These are phyloP conservation scores for Thermothelomyces thermophilus DNA, from an alignment of 2,329 filamentous ascomycete genomes.

Conservation along the genomic window DNA sequence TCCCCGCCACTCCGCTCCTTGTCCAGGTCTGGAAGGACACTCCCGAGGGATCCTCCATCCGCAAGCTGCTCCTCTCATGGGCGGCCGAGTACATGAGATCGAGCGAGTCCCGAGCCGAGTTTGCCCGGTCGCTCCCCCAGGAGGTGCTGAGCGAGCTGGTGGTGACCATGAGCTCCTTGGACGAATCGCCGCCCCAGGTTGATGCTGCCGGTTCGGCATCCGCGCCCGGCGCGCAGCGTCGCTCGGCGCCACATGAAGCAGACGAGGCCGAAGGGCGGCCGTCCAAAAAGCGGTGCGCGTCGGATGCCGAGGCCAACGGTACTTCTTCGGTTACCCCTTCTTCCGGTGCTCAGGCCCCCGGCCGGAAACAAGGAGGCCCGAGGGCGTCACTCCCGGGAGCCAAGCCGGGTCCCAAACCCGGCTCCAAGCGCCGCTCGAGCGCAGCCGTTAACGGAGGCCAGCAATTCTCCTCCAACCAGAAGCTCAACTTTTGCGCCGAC, in stretches of 20 bases:
- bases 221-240: constrained; percentile 18
- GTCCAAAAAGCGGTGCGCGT: constrained; percentile 41
- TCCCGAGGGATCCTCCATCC: constrained; percentile 53
- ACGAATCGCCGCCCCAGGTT: constrained; percentile 33
- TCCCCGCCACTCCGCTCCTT: constrained; percentile 52
- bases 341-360: constrained; percentile 15
- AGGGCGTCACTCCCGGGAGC: constrained; percentile 28
- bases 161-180: constrained; percentile 53
- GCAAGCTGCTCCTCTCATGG: constrained; percentile 53
- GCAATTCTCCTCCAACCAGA: constrained; percentile 36
- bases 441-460: constrained; percentile 25
- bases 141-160: constrained; percentile 58
- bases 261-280: constrained; percentile 25
- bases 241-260: constrained; percentile 33
- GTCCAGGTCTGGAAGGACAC: constrained; percentile 58
- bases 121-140: constrained; percentile 54
- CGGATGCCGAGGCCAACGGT: constrained; percentile 28
- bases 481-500: constrained; percentile 53
- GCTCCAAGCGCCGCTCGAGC: constrained; percentile 28
- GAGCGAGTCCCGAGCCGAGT: constrained; percentile 49
- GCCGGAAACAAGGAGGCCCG: constrained; percentile 26
- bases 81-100: constrained; percentile 57
- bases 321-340: constrained; percentile 5
- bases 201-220: constrained; percentile 16
- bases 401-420: constrained; percentile 26